phyloP scores from a whole-genome alignment of 768 basidiomycete genomes.

The Tubosaeta sp. region DNA sequence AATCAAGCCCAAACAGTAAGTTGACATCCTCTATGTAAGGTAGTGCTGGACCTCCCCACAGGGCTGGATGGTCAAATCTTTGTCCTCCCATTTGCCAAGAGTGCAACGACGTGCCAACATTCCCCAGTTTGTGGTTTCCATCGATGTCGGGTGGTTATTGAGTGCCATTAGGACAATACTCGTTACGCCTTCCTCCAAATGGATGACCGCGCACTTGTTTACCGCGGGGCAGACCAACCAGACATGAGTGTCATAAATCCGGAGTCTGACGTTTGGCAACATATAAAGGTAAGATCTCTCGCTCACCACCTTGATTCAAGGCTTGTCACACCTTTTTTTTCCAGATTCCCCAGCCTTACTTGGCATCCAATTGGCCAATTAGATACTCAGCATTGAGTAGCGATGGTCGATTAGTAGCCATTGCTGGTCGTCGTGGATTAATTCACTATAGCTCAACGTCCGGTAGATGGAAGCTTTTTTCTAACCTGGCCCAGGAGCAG shows the following conservation, averaged over 20 bases:
- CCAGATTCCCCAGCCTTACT: conserved; percentile 85
- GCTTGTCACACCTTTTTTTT: background rate
- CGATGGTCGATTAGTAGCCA: conserved; percentile 88
- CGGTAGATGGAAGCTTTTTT: conserved; percentile 92
- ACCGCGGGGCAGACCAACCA: conserved; percentile 94
- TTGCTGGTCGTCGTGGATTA: conserved; percentile 87
- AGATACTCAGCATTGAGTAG: conserved; percentile 85
- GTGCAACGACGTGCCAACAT: conserved; percentile 87
- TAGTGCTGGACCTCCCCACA: conserved; percentile 23
- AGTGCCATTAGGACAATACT: conserved; percentile 75
- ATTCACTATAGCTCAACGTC: conserved; percentile 93
- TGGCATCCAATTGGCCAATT: conserved; percentile 91
- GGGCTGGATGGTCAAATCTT: conserved; percentile 71
- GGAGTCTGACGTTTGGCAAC: conserved; percentile 97
- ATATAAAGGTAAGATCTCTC: conserved; percentile 64
- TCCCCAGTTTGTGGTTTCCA: conserved; percentile 61
- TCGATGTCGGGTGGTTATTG: background rate
- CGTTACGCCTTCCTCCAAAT: conserved; percentile 93
- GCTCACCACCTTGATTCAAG: conserved; percentile 1
- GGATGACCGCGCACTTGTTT: conserved; percentile 91
- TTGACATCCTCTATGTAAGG: background rate
- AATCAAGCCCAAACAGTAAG: conserved; percentile 48
- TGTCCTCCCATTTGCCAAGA: conserved; percentile 89
- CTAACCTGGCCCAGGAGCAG: conserved; percentile 76
- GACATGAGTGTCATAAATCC: conserved; percentile 98